These are phyloP conservation scores for Globisporangium acanthophoron DNA, from an alignment of 352 stramenopile species.

Conservation along the genomic window DNA sequence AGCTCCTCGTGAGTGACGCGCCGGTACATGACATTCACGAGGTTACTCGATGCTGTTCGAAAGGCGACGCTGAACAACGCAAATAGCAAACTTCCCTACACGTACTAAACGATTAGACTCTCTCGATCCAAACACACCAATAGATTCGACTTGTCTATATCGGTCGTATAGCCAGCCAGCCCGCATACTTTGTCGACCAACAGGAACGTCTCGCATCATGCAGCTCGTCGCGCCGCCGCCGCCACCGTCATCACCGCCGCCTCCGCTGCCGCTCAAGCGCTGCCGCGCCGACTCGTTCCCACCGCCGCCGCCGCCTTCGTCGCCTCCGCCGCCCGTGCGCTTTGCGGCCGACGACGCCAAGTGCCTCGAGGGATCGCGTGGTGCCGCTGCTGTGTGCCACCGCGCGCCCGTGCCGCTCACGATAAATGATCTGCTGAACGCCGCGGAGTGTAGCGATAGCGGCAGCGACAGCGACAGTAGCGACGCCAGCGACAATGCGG, in stretches of 20 bases:
- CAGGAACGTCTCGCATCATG: background rate
- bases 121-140: background rate
- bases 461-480: background rate
- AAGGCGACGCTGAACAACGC: background rate
- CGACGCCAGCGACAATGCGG: background rate
- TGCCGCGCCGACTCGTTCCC: slow-evolving; percentile 18
- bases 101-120: background rate
- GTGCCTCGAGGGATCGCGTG: background rate
- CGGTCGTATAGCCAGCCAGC: background rate
- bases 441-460: background rate
- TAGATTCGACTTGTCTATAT: background rate
- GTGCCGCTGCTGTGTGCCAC: slow-evolving; percentile 3
- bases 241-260: background rate
- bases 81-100: too few species aligned
- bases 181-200: too few species aligned
- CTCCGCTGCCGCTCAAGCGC: slow-evolving; percentile 28
- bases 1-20: background rate
- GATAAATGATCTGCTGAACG: slow-evolving; percentile 14
- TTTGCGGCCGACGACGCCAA: background rate
- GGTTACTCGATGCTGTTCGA: background rate
- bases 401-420: slow-evolving; percentile 1
- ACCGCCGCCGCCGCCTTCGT: slow-evolving; percentile 19
- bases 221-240: background rate
- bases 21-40: too few species aligned
- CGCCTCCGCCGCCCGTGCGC: slow-evolving; percentile 13